Conservation (phyloP, 139 green algal species). For the Chlorella sp. region DNA sequence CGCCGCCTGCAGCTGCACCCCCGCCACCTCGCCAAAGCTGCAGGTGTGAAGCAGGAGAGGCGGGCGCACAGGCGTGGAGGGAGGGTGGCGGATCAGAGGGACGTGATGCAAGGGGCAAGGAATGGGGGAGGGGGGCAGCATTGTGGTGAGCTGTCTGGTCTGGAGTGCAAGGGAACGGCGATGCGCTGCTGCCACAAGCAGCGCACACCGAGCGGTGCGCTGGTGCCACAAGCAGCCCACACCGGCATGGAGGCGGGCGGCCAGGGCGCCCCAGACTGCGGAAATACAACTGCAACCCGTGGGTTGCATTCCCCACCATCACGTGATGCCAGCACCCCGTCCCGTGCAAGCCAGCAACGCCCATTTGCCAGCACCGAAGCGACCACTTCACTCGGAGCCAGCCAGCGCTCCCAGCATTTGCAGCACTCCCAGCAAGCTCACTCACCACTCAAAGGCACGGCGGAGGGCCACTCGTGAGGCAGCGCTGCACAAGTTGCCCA, state of each 20-base stretch:
- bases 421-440: not conserved
- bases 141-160: no score
- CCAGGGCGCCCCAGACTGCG: not conserved
- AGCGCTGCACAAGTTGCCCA: conserved; percentile 8
- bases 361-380: no score
- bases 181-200: no score
- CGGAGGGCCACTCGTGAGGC: not conserved
- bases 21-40: conserved; percentile 21
- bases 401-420: no score
- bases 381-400: no score
- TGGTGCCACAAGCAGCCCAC: no score
- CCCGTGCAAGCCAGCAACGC: no score
- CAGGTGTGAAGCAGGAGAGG: not conserved
- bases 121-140: no score
- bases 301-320: no score
- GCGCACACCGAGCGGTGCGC: not conserved
- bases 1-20: not conserved
- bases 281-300: no score
- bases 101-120: not conserved
- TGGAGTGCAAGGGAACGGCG: no score
- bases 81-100: not conserved
- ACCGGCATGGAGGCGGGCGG: not conserved
- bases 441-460: conserved; percentile 20
- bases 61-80: not conserved
- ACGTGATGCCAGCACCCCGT: no score